Conservation (phyloP, 306 rosid species). For the Argentina anserina region DNA sequence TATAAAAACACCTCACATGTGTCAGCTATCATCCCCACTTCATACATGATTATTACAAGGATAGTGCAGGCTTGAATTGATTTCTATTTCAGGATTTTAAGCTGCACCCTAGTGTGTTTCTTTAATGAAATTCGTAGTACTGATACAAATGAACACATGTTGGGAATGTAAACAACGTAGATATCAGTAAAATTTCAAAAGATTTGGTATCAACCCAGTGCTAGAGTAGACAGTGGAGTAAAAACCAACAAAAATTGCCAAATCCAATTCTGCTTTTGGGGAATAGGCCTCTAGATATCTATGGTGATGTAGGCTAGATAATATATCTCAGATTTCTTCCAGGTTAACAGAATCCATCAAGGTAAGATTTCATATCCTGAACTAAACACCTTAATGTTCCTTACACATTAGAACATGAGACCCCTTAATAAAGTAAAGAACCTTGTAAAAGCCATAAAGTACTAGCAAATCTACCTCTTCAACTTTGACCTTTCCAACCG, state of each 20-base stretch:
- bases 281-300: neutral
- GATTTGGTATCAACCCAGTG: neutral
- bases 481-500: conserved; percentile 79
- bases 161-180: neutral
- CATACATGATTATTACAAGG: neutral
- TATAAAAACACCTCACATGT: conserved; percentile 3
- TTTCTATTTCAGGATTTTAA: neutral
- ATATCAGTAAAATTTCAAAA: neutral
- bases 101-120: neutral
- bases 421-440: neutral
- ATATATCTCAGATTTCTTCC: neutral
- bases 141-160: neutral
- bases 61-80: neutral
- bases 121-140: neutral
- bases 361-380: neutral
- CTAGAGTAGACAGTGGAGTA: neutral
- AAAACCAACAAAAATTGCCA: neutral
- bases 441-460: neutral
- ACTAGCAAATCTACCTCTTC: conserved; percentile 66
- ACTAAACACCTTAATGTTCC: neutral
- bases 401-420: neutral
- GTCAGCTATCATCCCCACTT: neutral
- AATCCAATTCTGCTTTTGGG: neutral
- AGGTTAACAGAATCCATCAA: neutral
- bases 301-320: neutral